Percentiles rank a stretch among this genome's conserved stretches.
Conservation (phyloP, 192 early-diverging fungal genomes). For the Linderina pennispora region DNA sequence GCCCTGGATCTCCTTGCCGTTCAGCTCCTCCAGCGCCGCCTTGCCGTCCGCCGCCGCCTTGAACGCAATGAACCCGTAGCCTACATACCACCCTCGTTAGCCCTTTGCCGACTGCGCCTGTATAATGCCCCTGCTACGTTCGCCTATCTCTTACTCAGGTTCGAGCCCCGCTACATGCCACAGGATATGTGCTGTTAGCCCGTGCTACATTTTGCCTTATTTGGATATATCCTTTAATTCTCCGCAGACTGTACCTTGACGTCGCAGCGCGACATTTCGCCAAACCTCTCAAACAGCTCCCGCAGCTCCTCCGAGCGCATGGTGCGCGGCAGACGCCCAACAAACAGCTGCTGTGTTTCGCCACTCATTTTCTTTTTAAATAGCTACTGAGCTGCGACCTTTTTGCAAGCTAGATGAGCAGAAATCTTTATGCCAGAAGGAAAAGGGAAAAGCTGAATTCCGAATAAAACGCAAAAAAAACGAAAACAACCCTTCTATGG, state of each 20-base stretch:
- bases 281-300: conserved; percentile 26
- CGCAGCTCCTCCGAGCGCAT: conserved; percentile 20
- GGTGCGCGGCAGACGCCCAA: conserved; percentile 33
- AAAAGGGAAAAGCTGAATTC: no score
- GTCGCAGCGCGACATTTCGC: conserved; percentile 37
- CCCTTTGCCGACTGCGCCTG: no score
- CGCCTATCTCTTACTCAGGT: conserved; percentile 14
- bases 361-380: background rate
- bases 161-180: conserved; percentile 18
- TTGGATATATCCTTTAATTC: no score
- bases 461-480: background rate
- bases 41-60: conserved; percentile 3
- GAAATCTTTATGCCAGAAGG: no score
- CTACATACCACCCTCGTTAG: no score
- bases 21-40: conserved; percentile 19
- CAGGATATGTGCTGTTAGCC: no score
- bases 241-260: conserved; percentile 37
- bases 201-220: no score
- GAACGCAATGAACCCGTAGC: conserved; percentile 39
- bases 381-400: no score
- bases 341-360: conserved; percentile 27
- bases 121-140: no score
- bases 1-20: conserved; percentile 25
- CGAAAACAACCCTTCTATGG: background rate
- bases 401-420: no score